These are phyloP conservation scores for Apophysomyces ossiformis DNA, from an alignment of 371 early-diverging fungal genomes.

Conservation along the genomic window DNA sequence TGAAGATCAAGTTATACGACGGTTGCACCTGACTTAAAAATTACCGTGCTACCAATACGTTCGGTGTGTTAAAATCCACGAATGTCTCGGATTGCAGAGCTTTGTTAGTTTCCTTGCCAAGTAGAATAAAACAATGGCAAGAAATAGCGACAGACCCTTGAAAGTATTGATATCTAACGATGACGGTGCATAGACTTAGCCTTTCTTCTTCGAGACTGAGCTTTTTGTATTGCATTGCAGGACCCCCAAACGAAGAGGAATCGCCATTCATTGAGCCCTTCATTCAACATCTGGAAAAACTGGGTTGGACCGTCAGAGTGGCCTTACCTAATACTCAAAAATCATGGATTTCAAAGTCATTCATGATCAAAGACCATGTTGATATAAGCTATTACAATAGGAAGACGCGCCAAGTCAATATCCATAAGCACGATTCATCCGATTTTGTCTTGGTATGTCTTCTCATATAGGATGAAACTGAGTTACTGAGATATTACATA, in stretches of 20 bases:
- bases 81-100: neutral
- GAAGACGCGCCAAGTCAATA: conserved; percentile 25
- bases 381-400: conserved; percentile 40
- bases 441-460: conserved; percentile 43
- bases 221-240: conserved; percentile 18
- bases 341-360: conserved; percentile 55
- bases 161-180: conserved; percentile 43
- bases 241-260: conserved; percentile 41
- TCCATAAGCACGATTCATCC: conserved; percentile 25
- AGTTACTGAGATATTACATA: neutral
- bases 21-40: too few species aligned
- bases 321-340: conserved; percentile 50
- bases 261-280: conserved; percentile 51
- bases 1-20: too few species aligned
- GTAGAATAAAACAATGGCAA: neutral
- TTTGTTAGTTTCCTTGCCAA: too few species aligned
- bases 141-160: conserved; percentile 17
- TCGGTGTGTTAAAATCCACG: too few species aligned
- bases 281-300: conserved; percentile 39
- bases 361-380: conserved; percentile 51
- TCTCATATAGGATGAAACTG: neutral
- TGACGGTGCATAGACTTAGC: conserved; percentile 31
- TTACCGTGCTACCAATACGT: too few species aligned
- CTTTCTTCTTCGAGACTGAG: neutral
- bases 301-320: conserved; percentile 52